Evolutionary conservation across 768 basidiomycete genomes (phyloP).

Genomic region (Suillus occidentalis): DNA sequence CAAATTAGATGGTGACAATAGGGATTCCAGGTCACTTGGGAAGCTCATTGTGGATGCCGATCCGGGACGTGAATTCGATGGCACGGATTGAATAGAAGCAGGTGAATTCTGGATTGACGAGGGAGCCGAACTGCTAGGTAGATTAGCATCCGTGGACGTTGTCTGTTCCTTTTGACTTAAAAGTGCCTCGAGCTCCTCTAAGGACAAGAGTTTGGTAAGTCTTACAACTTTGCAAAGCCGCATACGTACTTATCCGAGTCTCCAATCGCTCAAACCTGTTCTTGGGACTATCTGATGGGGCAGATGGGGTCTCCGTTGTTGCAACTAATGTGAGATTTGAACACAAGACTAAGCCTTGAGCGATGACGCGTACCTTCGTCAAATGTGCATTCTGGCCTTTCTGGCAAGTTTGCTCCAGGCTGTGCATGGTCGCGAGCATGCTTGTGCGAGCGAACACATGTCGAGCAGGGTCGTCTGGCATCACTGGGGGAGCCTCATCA

Average conservation of each 20-base stretch:
- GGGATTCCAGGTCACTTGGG: background rate
- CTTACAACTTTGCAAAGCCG: constrained; percentile 1
- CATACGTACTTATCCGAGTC: constrained; percentile 60
- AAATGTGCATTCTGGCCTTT: constrained; percentile 71
- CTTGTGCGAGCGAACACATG: constrained; percentile 73
- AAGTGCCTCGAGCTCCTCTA: constrained; percentile 70
- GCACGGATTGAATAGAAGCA: constrained; percentile 29
- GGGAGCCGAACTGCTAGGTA: constrained; percentile 6
- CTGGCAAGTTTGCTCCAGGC: constrained; percentile 52
- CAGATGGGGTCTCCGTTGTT: constrained; percentile 33
- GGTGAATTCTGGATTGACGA: constrained; percentile 18
- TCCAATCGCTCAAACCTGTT: constrained; percentile 65
- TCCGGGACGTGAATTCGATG: background rate
- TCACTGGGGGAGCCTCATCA: constrained; percentile 44
- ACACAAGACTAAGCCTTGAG: constrained; percentile 2
- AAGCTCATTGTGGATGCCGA: background rate
- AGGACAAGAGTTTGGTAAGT: constrained; percentile 8
- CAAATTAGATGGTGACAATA: constrained; percentile 1
- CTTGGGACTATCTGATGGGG: constrained; percentile 51
- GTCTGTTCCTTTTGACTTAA: constrained; percentile 54
- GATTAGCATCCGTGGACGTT: constrained; percentile 7
- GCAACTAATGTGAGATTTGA: constrained; percentile 32
- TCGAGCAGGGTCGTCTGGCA: constrained; percentile 74
- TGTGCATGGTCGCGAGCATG: constrained; percentile 65
- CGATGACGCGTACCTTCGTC: constrained; percentile 53